Base-by-base conservation (phyloP, 2,329 filamentous ascomycete species). In the Aspergillus phoenicis region DNA sequence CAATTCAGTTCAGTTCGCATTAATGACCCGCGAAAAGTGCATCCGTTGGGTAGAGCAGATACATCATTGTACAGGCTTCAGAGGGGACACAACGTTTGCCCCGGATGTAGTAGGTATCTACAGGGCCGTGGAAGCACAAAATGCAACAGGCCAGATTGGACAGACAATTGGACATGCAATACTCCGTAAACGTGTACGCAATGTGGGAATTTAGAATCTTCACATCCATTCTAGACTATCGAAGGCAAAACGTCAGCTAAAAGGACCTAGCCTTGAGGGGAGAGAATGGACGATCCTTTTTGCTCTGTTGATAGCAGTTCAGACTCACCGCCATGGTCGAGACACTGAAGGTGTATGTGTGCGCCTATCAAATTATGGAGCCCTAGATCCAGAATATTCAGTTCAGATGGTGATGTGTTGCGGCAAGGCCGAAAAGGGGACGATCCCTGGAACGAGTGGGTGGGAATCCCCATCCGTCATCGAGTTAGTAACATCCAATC, bases 391-490 rank as follows among this genome's bases (percentile, higher is more conserved):
- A 20, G 36, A 53, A 26, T n/a, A 24, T 30, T n/a, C 43, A 24
- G n/a, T 28, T 28, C 15, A 24, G 22, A 41, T 43, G 28, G 24
- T 41, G 39, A 39, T 45, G 33, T 38, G 36, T 41, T 26, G 33
- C 33, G 11, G 52, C 47, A 45, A 36, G 47, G 47, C 38, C 36
- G 47, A 53, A 58, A 52, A 49, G 26, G 53, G 48, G 49, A 30
- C 43, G 57, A 59, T 59, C 43, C 60, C 41, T 57, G 38, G 57
- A 41, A 56, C 45, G 7, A 47, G 11, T 13, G 57, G 57, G 57
- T 53, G 48, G 57, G 41, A 45, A 53, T 58, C n/a, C 22, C 39
- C 48, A 53, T 58, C 57, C 48, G 48, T 48, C 48, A 51, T 11
- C 33, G 52, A 45, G 52, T 55, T 26, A 33, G 13, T 36, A 15